Base-by-base conservation (phyloP, 2,329 filamentous ascomycete species). In the Penicillium sp. region DNA sequence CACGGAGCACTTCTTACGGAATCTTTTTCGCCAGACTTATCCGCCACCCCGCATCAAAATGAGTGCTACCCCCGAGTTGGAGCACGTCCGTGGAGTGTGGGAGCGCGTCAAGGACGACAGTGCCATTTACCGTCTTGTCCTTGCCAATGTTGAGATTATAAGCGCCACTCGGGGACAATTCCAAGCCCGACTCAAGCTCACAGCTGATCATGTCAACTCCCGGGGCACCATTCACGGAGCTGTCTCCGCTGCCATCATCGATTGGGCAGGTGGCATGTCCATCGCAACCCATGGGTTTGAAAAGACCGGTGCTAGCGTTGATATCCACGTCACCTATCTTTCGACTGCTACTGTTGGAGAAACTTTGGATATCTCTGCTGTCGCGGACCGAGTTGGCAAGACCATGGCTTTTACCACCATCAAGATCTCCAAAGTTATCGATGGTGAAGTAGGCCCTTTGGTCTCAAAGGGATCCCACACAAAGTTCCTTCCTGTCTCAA, bases 191-290 rank as follows among this genome's bases (percentile, higher is more conserved):
- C 51, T 54, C 14, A 45, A 54, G 8, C 51, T 54, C 13, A 54
- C 51, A 13, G 31, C 51, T 16, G 51, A 54, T 16, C 51, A 54
- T 32, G 46, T 54, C 24, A 54, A 54, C 36, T 54, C 51, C 11
- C 27, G 51, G 5, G 51, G 51, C n/a, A 54, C 51, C 11, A 50
- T 54, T 36, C 51, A 54, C 14, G 51, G 51, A 2, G 51, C 51
- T 27, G 51, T 54, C 4, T 54, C 51, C 22, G 51, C 51, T 7
- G 22, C 51, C 9, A 54, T 54, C 27, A 45, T 54, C 18, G 51
- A 54, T 50, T 54, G 51, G 51, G 51, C 51, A 1, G 51, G 51
- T 3, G 51, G 51, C 14, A 54, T 54, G 51, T 39, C 51, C 46
- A 54, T 54, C 38, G 51, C 34, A 32, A 54, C 52, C 6, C 48